These are phyloP conservation scores for Mortierella alpina DNA, from an alignment of 192 early-diverging fungal species.

Conservation along the genomic window DNA sequence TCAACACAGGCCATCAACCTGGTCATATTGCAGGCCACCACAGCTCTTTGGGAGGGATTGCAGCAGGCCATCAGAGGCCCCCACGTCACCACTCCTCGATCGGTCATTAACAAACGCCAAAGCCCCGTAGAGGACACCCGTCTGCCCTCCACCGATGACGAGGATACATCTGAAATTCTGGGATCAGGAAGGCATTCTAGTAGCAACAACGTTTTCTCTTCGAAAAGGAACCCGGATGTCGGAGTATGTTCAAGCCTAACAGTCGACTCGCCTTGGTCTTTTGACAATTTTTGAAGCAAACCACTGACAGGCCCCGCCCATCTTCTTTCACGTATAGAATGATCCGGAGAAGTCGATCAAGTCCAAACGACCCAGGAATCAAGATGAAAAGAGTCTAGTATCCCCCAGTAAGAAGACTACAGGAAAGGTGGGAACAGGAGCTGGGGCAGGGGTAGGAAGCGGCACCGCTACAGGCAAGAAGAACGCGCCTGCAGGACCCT, in stretches of 20 bases:
- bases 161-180: constrained; percentile 36
- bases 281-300: not conserved
- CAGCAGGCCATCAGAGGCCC: constrained; percentile 26
- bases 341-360: constrained; percentile 4
- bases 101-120: not conserved
- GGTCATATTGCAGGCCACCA: constrained; percentile 23
- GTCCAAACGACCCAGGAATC: constrained; percentile 15
- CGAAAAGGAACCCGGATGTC: constrained; percentile 23
- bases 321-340: not conserved
- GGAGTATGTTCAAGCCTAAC: constrained; percentile 1
- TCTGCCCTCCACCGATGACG: constrained; percentile 16
- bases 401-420: constrained; percentile 1
- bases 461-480: constrained; percentile 3
- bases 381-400: constrained; percentile 9
- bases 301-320: not conserved
- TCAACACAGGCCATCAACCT: constrained; percentile 1
- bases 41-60: constrained; percentile 34
- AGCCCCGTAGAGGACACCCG: not conserved
- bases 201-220: not conserved
- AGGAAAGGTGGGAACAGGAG: not conserved
- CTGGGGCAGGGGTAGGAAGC: too few relatives aligned
- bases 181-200: constrained; percentile 20
- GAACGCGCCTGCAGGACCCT: constrained; percentile 2
- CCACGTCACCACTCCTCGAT: not conserved
- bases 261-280: not conserved